Conservation (phyloP, 495 filamentous ascomycete species). For the Trichocladium uniseriatum region DNA sequence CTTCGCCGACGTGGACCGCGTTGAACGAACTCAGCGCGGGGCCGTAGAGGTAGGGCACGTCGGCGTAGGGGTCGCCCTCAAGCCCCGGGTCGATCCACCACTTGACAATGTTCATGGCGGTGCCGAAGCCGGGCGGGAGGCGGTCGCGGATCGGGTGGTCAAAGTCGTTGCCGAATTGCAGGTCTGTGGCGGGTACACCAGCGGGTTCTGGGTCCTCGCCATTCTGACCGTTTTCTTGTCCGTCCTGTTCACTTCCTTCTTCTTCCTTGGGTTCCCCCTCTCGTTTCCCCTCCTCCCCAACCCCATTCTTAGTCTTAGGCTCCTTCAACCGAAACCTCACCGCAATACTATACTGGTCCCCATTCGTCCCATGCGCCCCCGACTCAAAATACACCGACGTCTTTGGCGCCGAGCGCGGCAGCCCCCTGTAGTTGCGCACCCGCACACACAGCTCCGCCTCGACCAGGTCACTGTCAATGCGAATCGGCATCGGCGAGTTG, state of each 20-base stretch:
- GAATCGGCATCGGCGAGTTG: constrained; percentile 50
- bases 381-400: constrained; percentile 67
- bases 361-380: constrained; percentile 47
- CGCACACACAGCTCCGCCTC: constrained; percentile 58
- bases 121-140: constrained; percentile 76
- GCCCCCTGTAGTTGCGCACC: constrained; percentile 50
- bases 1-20: constrained; percentile 54
- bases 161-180: constrained; percentile 91
- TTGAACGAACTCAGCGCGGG: constrained; percentile 66
- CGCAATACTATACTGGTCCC: constrained; percentile 73
- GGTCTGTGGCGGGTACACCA: constrained; percentile 54
- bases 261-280: neutral
- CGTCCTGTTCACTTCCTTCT: neutral
- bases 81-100: constrained; percentile 82
- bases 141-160: constrained; percentile 75
- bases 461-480: constrained; percentile 51
- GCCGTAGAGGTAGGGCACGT: constrained; percentile 76
- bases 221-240: neutral
- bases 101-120: constrained; percentile 71
- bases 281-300: neutral
- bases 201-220: neutral
- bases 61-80: constrained; percentile 79
- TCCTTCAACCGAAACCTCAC: constrained; percentile 64
- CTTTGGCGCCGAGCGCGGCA: constrained; percentile 47
- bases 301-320: constrained; percentile 7